Percentiles rank a stretch among this genome's conserved stretches.
Evolutionary conservation across 2,329 filamentous ascomycete species (phyloP).

Genomic region (Coniella vitis): DNA sequence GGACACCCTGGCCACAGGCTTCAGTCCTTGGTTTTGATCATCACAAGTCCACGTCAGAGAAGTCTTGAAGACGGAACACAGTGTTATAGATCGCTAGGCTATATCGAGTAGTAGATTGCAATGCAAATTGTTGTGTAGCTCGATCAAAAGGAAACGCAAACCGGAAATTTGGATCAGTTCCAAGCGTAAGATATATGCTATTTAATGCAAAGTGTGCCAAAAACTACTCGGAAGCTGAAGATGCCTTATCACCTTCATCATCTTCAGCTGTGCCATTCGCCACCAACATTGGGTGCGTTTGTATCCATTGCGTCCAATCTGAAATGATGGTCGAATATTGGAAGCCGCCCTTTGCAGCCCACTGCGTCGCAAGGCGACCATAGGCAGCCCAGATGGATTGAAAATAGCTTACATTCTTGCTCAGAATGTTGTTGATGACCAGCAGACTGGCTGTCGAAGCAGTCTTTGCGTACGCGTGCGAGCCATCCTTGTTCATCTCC

Average conservation of each 20-base stretch:
- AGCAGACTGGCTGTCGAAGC: constrained; percentile 68
- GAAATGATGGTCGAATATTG: constrained; percentile 51
- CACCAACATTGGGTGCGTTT: constrained; percentile 10
- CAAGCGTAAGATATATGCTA: neutral
- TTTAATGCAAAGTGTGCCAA: neutral
- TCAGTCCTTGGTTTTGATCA: too few relatives aligned
- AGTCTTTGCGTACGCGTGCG: constrained; percentile 66
- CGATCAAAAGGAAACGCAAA: too few relatives aligned
- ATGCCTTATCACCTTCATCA: neutral
- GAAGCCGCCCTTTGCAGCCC: constrained; percentile 11
- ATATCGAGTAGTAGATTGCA: too few relatives aligned
- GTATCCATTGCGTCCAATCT: constrained; percentile 68
- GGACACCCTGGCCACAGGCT: too few relatives aligned
- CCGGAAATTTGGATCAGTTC: too few relatives aligned
- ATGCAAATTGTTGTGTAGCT: too few relatives aligned
- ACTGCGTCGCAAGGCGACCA: constrained; percentile 40
- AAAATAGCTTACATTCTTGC: constrained; percentile 30
- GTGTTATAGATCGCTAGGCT: too few relatives aligned
- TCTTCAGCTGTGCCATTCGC: constrained; percentile 1
- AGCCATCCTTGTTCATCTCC: constrained; percentile 54
- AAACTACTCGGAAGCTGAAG: neutral
- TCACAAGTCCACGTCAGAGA: too few relatives aligned
- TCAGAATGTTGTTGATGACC: constrained; percentile 55
- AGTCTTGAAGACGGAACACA: too few relatives aligned
- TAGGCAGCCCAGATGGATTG: constrained; percentile 36